Conservation (phyloP, 805 yeast genomes). For the Kazachstania martiniae region DNA sequence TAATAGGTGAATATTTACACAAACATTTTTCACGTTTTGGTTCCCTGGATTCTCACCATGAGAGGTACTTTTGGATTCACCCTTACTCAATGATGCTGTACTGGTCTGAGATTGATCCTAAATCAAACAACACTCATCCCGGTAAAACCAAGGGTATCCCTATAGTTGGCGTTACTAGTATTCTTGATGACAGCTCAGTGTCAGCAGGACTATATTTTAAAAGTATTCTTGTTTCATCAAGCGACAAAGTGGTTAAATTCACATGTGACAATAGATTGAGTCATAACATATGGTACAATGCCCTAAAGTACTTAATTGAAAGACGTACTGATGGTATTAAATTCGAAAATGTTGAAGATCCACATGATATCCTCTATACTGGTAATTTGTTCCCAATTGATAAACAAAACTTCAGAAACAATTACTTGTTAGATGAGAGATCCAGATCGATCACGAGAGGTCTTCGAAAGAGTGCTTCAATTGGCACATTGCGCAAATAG, state of each 20-base stretch:
- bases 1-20: slow-evolving; percentile 82
- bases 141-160: slow-evolving; percentile 71
- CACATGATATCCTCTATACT: slow-evolving; percentile 26
- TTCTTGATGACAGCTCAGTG: slow-evolving; percentile 73
- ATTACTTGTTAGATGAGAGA: no score
- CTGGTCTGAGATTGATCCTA: slow-evolving; percentile 82
- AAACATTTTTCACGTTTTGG: slow-evolving; percentile 77
- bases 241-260: slow-evolving; percentile 54
- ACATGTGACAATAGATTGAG: slow-evolving; percentile 84
- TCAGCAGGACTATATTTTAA: slow-evolving; percentile 85
- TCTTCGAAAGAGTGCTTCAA: no score
- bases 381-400: slow-evolving; percentile 23
- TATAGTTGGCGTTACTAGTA: slow-evolving; percentile 65
- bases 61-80: slow-evolving; percentile 91
- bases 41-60: slow-evolving; percentile 71
- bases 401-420: no score
- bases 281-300: slow-evolving; percentile 86
- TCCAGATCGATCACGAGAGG: no score
- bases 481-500: no score
- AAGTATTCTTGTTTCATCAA: slow-evolving; percentile 67
- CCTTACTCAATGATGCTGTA: slow-evolving; percentile 85
- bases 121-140: slow-evolving; percentile 52
- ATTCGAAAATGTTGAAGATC: slow-evolving; percentile 35
- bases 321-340: slow-evolving; percentile 50
- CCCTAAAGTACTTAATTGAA: slow-evolving; percentile 64